Percentiles rank a stretch among this genome's conserved stretches.
These are phyloP conservation scores for Yamadazyma aaseri DNA, from an alignment of 1,139 yeast species.

Conservation along the genomic window DNA sequence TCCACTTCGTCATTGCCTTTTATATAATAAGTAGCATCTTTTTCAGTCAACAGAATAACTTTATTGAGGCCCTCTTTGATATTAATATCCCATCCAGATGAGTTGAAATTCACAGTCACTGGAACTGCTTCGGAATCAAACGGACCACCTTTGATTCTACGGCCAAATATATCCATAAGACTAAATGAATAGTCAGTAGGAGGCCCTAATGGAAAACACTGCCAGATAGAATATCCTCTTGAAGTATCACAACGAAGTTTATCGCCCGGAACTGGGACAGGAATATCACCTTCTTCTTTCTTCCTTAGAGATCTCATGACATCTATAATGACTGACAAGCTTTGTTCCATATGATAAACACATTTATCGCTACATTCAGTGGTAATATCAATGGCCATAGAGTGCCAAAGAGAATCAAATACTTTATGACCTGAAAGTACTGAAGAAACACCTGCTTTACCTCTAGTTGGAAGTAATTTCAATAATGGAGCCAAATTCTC, in stretches of 20 bases:
- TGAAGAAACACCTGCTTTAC: conserved; percentile 85
- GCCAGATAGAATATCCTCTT: conserved; percentile 58
- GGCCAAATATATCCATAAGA: conserved; percentile 68
- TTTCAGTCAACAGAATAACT: conserved; percentile 10
- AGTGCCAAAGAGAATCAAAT: conserved; percentile 95
- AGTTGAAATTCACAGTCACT: conserved; percentile 45
- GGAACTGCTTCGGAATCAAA: conserved; percentile 37
- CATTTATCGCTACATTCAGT: conserved; percentile 54
- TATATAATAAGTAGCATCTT: conserved; percentile 8
- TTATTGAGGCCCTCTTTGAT: conserved; percentile 18
- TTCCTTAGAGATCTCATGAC: conserved; percentile 66
- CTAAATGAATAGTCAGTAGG: conserved; percentile 52
- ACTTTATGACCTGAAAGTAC: conserved; percentile 90
- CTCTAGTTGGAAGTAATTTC: conserved; percentile 87
- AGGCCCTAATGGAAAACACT: conserved; percentile 76
- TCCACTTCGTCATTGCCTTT: conserved; percentile 13
- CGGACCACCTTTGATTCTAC: conserved; percentile 62
- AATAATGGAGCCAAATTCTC: conserved; percentile 94
- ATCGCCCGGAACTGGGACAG: conserved; percentile 71
- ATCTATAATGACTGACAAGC: conserved; percentile 74
- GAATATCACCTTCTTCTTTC: conserved; percentile 62
- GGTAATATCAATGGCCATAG: conserved; percentile 83
- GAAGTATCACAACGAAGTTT: conserved; percentile 68
- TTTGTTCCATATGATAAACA: conserved; percentile 58
- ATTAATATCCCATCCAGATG: conserved; percentile 48